Conservation (phyloP, 2,329 filamentous ascomycete genomes). For the Epichloe gansuensis region DNA sequence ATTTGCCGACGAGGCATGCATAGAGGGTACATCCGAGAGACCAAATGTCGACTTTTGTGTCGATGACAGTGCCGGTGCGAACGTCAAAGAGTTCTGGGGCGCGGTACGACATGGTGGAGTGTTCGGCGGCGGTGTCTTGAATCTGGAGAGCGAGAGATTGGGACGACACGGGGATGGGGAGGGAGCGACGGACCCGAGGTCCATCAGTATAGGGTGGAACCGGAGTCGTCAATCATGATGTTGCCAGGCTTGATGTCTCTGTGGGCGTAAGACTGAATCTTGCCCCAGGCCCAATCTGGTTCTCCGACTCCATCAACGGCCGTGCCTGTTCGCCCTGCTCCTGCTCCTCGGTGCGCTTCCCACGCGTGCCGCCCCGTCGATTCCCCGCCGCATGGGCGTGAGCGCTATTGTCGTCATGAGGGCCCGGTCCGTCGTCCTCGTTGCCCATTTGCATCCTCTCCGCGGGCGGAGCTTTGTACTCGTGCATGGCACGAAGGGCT, state of each 20-base stretch:
- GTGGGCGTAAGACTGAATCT: conserved; percentile 75
- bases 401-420: conserved; percentile 18
- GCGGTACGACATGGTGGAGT: conserved; percentile 97
- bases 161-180: conserved; percentile 79
- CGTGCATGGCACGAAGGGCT: conserved; percentile 82
- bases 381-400: neutral
- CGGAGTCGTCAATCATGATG: conserved; percentile 95
- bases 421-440: conserved; percentile 24
- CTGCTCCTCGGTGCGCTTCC: conserved; percentile 45
- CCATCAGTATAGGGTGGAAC: conserved; percentile 85
- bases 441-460: conserved; percentile 43
- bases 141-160: conserved; percentile 82
- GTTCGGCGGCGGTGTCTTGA: conserved; percentile 89
- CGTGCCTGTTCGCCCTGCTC: conserved; percentile 66
- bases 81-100: conserved; percentile 97
- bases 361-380: conserved; percentile 14
- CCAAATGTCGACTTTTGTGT: conserved; percentile 98
- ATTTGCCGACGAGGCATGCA: conserved; percentile 91
- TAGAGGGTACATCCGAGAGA: conserved; percentile 95
- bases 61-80: conserved; percentile 80
- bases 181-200: conserved; percentile 80
- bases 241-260: conserved; percentile 96
- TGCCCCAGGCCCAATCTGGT: conserved; percentile 45
- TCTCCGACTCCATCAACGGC: conserved; percentile 72
- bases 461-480: conserved; percentile 47